Percentiles rank a stretch among this genome's conserved stretches.
phyloP scores from a whole-genome alignment of 176 grass and related monocot genomes.

The Pontederia paniculata region DNA sequence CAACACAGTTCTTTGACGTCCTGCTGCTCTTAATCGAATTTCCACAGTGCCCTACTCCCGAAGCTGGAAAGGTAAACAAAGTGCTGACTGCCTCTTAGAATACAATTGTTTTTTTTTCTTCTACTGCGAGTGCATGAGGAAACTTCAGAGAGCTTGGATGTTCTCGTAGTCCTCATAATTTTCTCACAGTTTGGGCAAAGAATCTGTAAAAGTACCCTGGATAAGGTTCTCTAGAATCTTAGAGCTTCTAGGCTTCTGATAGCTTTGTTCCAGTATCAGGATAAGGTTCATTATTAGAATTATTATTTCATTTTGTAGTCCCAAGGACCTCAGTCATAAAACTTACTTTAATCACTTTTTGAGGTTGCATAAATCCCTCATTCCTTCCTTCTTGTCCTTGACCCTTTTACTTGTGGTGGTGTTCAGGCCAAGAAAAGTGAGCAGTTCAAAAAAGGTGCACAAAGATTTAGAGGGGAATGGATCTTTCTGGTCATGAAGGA shows the following conservation, averaged over 20 bases:
- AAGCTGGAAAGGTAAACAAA: too few relatives aligned
- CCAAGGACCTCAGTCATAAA: not conserved
- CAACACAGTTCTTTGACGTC: not conserved
- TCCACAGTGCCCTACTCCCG: not conserved
- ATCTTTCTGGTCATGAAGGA: slow-evolving; percentile 66
- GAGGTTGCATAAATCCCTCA: slow-evolving; percentile 17
- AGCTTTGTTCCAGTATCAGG: not conserved
- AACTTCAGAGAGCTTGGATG: not conserved
- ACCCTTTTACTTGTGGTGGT: not conserved
- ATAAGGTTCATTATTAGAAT: too few relatives aligned
- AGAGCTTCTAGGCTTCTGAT: not conserved
- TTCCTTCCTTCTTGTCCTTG: slow-evolving; percentile 4
- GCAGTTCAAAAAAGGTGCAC: not conserved
- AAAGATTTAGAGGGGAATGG: slow-evolving; percentile 40
- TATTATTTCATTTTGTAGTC: not conserved
- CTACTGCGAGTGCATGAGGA: not conserved
- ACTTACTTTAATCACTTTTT: not conserved
- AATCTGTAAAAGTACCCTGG: not conserved
- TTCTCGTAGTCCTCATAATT: not conserved
- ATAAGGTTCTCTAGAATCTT: not conserved
- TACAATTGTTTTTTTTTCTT: too few relatives aligned
- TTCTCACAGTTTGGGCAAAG: not conserved
- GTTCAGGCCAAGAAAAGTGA: slow-evolving; percentile 11
- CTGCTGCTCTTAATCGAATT: not conserved
- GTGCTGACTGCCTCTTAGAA: too few relatives aligned